These are phyloP conservation scores for Brassica incana DNA, from an alignment of 345 rosid genomes.

Conservation along the genomic window DNA sequence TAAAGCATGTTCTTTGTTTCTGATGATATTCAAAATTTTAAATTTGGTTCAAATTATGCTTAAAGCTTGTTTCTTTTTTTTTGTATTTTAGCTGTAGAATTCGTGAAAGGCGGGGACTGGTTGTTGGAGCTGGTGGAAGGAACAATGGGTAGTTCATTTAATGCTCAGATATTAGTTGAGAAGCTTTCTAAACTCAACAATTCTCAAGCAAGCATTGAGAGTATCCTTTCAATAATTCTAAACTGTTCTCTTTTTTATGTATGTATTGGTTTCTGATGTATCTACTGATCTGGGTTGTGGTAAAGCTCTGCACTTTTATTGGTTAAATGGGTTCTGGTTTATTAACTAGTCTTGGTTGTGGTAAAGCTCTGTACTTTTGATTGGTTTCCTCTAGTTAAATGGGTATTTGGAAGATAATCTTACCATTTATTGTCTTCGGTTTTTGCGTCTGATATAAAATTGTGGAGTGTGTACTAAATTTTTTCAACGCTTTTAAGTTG, in stretches of 20 bases:
- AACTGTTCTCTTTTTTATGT: background rate
- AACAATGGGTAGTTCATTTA: conserved; percentile 84
- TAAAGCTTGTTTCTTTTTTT: conserved; percentile 22
- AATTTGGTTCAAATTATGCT: background rate
- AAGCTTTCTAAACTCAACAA: conserved; percentile 90
- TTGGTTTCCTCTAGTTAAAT: background rate
- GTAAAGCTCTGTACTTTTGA: conserved; percentile 24
- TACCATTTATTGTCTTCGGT: background rate
- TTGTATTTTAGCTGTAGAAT: conserved; percentile 27
- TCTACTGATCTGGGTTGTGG: background rate
- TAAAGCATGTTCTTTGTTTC: background rate
- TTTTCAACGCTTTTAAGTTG: background rate
- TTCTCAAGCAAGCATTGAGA: conserved; percentile 96
- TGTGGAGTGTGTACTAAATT: background rate
- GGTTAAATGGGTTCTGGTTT: background rate
- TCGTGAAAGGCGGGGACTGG: conserved; percentile 18
- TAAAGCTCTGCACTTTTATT: conserved; percentile 22
- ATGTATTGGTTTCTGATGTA: background rate
- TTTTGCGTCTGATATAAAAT: background rate
- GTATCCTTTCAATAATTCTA: conserved; percentile 63
- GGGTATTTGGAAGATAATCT: background rate
- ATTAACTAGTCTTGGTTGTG: background rate
- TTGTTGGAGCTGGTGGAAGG: conserved; percentile 18
- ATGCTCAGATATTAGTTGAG: conserved; percentile 84
- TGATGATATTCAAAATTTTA: background rate